These are phyloP conservation scores for Diversispora eburnea DNA, from an alignment of 192 early-diverging fungal genomes.

Conservation along the genomic window DNA sequence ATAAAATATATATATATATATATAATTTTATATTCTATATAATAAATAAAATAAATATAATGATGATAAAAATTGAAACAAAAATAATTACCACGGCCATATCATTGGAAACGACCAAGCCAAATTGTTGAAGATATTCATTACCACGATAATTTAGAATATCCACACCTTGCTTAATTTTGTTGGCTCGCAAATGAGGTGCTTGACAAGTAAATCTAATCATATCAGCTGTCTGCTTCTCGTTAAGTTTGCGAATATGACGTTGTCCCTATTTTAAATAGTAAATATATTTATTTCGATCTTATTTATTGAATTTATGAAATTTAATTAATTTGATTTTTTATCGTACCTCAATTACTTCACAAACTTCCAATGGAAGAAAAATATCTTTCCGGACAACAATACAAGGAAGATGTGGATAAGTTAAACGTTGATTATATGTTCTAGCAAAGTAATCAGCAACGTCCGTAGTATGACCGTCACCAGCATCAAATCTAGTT, in stretches of 20 bases:
- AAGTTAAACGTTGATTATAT: conserved; percentile 70
- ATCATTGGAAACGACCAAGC: conserved; percentile 61
- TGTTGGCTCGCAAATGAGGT: conserved; percentile 74
- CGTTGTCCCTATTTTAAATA: conserved; percentile 62
- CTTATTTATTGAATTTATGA: not conserved
- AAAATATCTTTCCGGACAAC: conserved; percentile 62
- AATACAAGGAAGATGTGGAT: conserved; percentile 76
- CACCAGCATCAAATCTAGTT: conserved; percentile 61
- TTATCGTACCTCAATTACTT: conserved; percentile 48
- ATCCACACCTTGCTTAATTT: conserved; percentile 68
- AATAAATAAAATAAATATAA: not conserved
- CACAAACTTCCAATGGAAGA: conserved; percentile 90
- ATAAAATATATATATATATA: not conserved
- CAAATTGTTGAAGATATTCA: conserved; percentile 74
- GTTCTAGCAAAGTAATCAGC: conserved; percentile 70
- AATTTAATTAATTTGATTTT: not conserved
- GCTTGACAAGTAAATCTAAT: conserved; percentile 86
- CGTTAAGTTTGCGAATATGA: conserved; percentile 78
- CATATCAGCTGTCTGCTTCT: conserved; percentile 91
- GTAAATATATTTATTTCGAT: not conserved
- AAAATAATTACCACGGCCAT: conserved; percentile 55
- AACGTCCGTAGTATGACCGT: conserved; percentile 58
- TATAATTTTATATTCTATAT: not conserved
- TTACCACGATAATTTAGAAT: conserved; percentile 63
- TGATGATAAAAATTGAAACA: not conserved